Percentiles rank a stretch among this genome's conserved stretches.
phyloP scores from a whole-genome alignment of 768 basidiomycete species.

The Mycena capillaripes region DNA sequence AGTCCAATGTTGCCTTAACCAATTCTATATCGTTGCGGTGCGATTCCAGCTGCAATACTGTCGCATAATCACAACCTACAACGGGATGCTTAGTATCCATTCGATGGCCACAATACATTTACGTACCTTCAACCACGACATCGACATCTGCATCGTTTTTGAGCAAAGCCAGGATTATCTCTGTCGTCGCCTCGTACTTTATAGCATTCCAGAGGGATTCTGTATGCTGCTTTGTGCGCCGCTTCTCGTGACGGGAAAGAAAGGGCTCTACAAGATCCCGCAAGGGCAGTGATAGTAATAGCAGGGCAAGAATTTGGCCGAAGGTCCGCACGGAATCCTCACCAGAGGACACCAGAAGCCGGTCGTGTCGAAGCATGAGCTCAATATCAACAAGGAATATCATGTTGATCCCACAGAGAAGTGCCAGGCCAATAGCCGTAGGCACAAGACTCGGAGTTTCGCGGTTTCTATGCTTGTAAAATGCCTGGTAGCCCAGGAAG shows the following conservation, averaged over 20 bases:
- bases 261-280: neutral
- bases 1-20: neutral
- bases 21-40: neutral
- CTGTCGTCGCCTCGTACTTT: neutral
- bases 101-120: too few species aligned
- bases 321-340: conserved; percentile 12
- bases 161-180: neutral
- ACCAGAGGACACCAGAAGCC: neutral
- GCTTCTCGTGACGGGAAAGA: neutral
- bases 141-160: neutral
- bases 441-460: neutral
- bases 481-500: conserved; percentile 5
- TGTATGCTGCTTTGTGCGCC: neutral
- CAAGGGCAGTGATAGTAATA: conserved; percentile 16
- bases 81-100: neutral
- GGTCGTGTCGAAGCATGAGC: neutral
- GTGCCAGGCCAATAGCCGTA: neutral
- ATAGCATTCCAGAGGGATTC: neutral
- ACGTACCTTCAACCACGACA: neutral
- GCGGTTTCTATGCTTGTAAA: neutral
- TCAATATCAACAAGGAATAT: conserved; percentile 16
- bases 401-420: conserved; percentile 14
- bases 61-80: neutral
- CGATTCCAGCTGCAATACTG: neutral
- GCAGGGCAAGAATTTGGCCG: conserved; percentile 18